Conservation (phyloP, 2,329 filamentous ascomycete species). For the Sporothrix phasma region DNA sequence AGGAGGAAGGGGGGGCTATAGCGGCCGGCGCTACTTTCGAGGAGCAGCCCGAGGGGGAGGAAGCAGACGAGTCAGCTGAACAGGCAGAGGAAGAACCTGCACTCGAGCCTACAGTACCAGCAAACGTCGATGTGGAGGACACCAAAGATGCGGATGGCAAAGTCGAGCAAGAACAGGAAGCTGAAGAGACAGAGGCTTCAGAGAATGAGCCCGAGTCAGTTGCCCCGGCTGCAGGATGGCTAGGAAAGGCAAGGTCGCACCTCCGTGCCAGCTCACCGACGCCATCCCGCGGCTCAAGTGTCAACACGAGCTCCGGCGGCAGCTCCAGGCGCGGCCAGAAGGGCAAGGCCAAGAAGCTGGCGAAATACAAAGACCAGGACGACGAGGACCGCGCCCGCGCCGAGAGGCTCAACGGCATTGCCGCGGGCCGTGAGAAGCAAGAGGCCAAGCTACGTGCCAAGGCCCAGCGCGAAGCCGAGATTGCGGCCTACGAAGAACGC, state of each 20-base stretch:
- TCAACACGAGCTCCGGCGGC: constrained; percentile 32
- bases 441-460: constrained; percentile 60
- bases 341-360: constrained; percentile 76
- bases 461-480: constrained; percentile 59
- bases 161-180: constrained; percentile 6
- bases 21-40: background rate
- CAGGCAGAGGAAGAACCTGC: background rate
- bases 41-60: background rate
- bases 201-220: constrained; percentile 11
- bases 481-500: constrained; percentile 61
- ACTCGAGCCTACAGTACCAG: background rate
- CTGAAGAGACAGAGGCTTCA: constrained; percentile 20
- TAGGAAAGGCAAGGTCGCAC: constrained; percentile 6
- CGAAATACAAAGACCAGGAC: constrained; percentile 91
- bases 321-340: constrained; percentile 60
- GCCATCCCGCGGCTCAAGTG: constrained; percentile 21
- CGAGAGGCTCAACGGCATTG: constrained; percentile 75
- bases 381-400: constrained; percentile 82
- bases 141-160: background rate
- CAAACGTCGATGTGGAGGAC: background rate
- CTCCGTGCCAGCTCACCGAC: constrained; percentile 14
- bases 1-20: constrained; percentile 21
- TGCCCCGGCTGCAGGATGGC: constrained; percentile 17
- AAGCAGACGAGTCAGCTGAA: background rate
- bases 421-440: constrained; percentile 54